Evolutionary conservation across 2,329 filamentous ascomycete species (phyloP), one percentile per base, ranked within the genome.

Genomic region (Hymenoscyphus fructigenus): DNA sequence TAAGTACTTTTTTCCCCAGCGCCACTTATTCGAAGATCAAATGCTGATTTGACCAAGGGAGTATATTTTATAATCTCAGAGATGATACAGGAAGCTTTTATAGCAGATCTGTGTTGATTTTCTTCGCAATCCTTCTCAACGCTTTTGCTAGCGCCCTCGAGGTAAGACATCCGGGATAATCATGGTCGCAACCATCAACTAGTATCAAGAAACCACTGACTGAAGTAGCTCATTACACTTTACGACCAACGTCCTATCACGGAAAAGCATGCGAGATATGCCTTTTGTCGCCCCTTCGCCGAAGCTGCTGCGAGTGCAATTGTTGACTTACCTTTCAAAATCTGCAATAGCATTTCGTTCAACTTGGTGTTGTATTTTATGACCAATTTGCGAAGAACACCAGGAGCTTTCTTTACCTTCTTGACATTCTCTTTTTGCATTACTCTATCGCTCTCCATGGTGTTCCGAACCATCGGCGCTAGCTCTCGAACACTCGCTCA

Each of bases 261-360:
- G 10, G 79, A 97, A 75, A 97, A 97, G 76, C 93, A 97, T 71
- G 80, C 84, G 64, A 87, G 90, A 65, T 97, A 96, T 75, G 92
- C 92, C 17, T 82, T 97, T n/a, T 96, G 97, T 72, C 93, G 96
- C 72, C 92, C 93, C 0, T 93, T 90, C 9, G 90, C 92, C 9
- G 93, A 97, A 82, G 91, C 93, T 14, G 83, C 93, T 57, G 87
- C 93, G 0, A 95, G 91, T 12, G 94, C 96, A 88, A 78, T 97
- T 36, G 90, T 87, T 67, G 93, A 97, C 71, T 79, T 96, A 78
- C 93, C 93, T 0, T 92, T 92, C 77, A 96, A 94, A 78, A 77
- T 96, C 7, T 32, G 78, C 28, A 94, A 93, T 73, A 79, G 86
- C 0, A 83, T 96, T 69, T 79, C 85, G 9, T 96, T 96, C 82